A percentile compares a stretch with the other conserved stretches of the same genome.
Conservation (phyloP, 140 eudicot species). For the Stevia rebaudiana region DNA sequence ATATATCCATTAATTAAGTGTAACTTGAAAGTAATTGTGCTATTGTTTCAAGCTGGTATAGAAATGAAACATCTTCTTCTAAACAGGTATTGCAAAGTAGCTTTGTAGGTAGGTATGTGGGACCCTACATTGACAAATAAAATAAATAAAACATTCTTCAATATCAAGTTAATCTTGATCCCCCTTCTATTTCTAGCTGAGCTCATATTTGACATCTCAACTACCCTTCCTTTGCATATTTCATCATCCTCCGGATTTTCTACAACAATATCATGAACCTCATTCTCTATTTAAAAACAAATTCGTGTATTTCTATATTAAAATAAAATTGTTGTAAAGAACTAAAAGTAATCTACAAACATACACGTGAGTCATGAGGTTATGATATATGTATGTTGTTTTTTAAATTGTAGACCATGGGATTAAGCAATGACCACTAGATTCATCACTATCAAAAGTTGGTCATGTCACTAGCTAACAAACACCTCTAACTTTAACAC, state of each 20-base stretch:
- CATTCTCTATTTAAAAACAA: not conserved
- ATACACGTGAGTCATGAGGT: not conserved
- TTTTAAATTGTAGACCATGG: slow-evolving; percentile 10
- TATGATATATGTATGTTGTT: not conserved
- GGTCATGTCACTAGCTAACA: slow-evolving; percentile 24
- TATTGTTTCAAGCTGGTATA: slow-evolving; percentile 32
- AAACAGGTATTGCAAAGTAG: slow-evolving; percentile 17
- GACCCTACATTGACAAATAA: slow-evolving; percentile 14
- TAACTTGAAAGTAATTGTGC: slow-evolving; percentile 22
- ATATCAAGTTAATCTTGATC: slow-evolving; percentile 16
- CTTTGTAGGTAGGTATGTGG: slow-evolving; percentile 19
- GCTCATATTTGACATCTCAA: slow-evolving; percentile 20
- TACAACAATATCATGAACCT: not conserved
- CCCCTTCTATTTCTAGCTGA: slow-evolving; percentile 12
- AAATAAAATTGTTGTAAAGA: not conserved
- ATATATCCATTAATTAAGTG: slow-evolving; percentile 8
- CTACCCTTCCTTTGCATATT: slow-evolving; percentile 12
- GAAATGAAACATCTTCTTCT: slow-evolving; percentile 30
- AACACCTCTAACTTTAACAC: slow-evolving; percentile 23
- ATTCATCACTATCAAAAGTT: slow-evolving; percentile 27
- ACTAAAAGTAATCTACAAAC: not conserved
- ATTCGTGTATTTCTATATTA: not conserved
- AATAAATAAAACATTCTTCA: slow-evolving; percentile 25
- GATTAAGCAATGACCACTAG: slow-evolving; percentile 26
- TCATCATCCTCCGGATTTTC: slow-evolving; percentile 6